These are phyloP conservation scores for Suhomyces sp. DNA, from an alignment of 805 yeast genomes.

Conservation along the genomic window DNA sequence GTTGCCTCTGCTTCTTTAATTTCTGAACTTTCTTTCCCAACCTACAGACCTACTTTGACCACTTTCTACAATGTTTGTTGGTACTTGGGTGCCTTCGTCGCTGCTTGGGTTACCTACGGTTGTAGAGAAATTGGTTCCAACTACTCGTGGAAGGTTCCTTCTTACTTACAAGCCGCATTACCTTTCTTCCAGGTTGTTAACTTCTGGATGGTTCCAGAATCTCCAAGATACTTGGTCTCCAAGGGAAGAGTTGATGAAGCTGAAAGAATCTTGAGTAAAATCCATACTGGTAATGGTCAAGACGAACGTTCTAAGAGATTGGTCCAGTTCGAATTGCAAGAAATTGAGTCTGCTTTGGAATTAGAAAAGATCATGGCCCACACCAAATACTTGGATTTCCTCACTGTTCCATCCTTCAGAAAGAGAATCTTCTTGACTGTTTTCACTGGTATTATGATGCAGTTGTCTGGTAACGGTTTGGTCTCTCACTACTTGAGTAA, in stretches of 20 bases:
- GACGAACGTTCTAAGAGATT: constrained; percentile 19
- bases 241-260: constrained; percentile 26
- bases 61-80: constrained; percentile 52
- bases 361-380: constrained; percentile 35
- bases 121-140: constrained; percentile 28
- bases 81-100: constrained; percentile 55
- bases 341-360: constrained; percentile 29
- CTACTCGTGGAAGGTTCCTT: constrained; percentile 57
- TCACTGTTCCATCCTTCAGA: constrained; percentile 38
- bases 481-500: constrained; percentile 51
- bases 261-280: constrained; percentile 30
- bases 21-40: constrained; percentile 51
- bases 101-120: constrained; percentile 54
- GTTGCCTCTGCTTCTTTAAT: constrained; percentile 50
- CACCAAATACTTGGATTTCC: constrained; percentile 39
- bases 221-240: constrained; percentile 30
- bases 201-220: constrained; percentile 42
- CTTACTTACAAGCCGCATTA: constrained; percentile 48
- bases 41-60: constrained; percentile 22
- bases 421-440: constrained; percentile 39
- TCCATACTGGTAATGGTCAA: constrained; percentile 40
- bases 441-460: constrained; percentile 39
- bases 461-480: constrained; percentile 52
- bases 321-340: constrained; percentile 24
- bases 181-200: constrained; percentile 42